phyloP scores from a whole-genome alignment of 768 basidiomycete genomes.

The Collybiopsis luxurians region DNA sequence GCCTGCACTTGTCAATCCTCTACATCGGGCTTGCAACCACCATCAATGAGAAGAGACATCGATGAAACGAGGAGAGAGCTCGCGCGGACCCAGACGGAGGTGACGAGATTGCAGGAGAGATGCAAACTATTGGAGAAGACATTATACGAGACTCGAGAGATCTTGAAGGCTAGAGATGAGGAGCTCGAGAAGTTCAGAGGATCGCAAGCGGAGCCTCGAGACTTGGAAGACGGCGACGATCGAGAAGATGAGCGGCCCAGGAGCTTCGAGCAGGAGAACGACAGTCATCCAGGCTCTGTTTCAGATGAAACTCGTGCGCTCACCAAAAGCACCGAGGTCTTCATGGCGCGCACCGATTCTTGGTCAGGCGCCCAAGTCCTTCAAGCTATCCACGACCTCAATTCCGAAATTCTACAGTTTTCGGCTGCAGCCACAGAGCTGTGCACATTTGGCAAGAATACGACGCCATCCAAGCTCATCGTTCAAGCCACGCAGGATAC shows the following conservation, averaged over 20 bases:
- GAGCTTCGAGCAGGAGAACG: not conserved
- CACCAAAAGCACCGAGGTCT: constrained; percentile 56
- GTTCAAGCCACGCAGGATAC: constrained; percentile 59
- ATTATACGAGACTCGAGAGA: constrained; percentile 61
- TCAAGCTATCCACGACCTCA: constrained; percentile 76
- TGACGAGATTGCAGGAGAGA: constrained; percentile 57
- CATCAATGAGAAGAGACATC: constrained; percentile 53
- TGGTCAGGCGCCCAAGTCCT: constrained; percentile 80
- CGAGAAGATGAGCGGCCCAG: not conserved
- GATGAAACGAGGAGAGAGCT: constrained; percentile 56
- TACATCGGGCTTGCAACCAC: constrained; percentile 37
- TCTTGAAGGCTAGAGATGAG: constrained; percentile 52
- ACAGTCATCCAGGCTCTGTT: not conserved
- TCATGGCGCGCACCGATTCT: constrained; percentile 69
- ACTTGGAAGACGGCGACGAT: constrained; percentile 10
- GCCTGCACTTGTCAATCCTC: constrained; percentile 38
- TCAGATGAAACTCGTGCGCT: constrained; percentile 57
- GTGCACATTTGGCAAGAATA: constrained; percentile 47
- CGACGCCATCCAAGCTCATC: constrained; percentile 35
- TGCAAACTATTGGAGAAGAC: constrained; percentile 61
- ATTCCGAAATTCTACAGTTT: constrained; percentile 79
- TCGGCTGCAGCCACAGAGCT: constrained; percentile 73
- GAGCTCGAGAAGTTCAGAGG: constrained; percentile 56
- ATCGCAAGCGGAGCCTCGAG: constrained; percentile 14
- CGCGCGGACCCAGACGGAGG: constrained; percentile 50